Base-by-base conservation (phyloP, 2,329 filamentous ascomycete genomes). In the Leptographium lundbergii region DNA sequence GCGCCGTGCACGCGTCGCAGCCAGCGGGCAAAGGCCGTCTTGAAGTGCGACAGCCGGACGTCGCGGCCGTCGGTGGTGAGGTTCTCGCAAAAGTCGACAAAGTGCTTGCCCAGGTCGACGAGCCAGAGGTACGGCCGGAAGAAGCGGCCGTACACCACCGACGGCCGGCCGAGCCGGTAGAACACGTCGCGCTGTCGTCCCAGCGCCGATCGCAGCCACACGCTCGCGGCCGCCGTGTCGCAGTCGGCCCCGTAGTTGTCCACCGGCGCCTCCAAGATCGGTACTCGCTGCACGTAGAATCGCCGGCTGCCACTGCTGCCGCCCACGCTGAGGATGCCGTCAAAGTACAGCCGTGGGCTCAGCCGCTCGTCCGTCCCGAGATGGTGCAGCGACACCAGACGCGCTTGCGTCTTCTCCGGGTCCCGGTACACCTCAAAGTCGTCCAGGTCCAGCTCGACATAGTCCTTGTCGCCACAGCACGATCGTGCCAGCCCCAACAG, bases 121-220 rank as follows among this genome's bases (percentile, higher is more conserved):
- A 91, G 70, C 88, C 88, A 94, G 45, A 84, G 61, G 61, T 90
- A 92, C 0, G 81, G 77, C 0, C 71, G 55, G 60, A 85, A 79
- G 64, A 85, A 91, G 2, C 81, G 72, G 13, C 61, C 62, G 65
- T 94, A 95, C 45, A 84, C 82, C 0, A 62, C 32, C 0, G 82
- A 74, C 0, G 89, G 86, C 0, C 57, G 68, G 2, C 68, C 67
- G 0, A 95, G 69, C 11, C 76, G 76, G 66, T 91, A 94, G 74
- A 85, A 92, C 0, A 89, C 68, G 61, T 19, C 66, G 67, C 63
- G 66, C 0, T 66, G 65, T 0, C 69, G 58, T 80, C 79, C 0
- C 32, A 71, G 57, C 0, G 63, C 55, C 0, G 87, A 87, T 22
- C 81, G 78, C 2, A 92, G 77, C 79, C 85, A 91, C 1, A 91